phyloP scores from a whole-genome alignment of 495 filamentous ascomycete genomes.

The Penicillium alfredii region DNA sequence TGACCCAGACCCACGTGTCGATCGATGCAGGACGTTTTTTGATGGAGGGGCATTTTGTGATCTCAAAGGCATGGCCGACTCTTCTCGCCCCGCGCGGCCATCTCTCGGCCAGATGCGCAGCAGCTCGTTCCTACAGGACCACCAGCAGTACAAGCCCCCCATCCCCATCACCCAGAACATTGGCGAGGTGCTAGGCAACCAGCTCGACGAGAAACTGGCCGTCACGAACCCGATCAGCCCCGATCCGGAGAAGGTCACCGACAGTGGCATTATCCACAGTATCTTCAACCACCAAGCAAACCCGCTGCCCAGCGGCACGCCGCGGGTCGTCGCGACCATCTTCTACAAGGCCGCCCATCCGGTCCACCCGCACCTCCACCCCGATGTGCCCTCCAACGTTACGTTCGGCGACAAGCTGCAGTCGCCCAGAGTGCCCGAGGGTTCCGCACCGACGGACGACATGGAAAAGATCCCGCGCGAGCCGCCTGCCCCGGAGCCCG shows the following conservation, averaged over 20 bases:
- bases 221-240: slow-evolving; percentile 40
- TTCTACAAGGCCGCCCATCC: slow-evolving; percentile 43
- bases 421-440: slow-evolving; percentile 35
- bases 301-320: slow-evolving; percentile 31
- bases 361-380: slow-evolving; percentile 39
- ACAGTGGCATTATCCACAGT: slow-evolving; percentile 41
- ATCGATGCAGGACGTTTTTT: slow-evolving; percentile 11
- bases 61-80: slow-evolving; percentile 33
- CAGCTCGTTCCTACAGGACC: slow-evolving; percentile 64
- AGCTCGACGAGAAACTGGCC: slow-evolving; percentile 19
- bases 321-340: slow-evolving; percentile 42
- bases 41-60: slow-evolving; percentile 2
- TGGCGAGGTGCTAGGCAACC: slow-evolving; percentile 35
- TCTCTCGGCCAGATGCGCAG: slow-evolving; percentile 51
- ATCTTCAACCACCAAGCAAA: slow-evolving; percentile 38
- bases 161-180: slow-evolving; percentile 35
- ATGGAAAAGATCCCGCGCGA: slow-evolving; percentile 67
- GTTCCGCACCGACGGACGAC: slow-evolving; percentile 58
- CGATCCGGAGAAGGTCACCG: slow-evolving; percentile 38
- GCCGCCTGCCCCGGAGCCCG: slow-evolving; percentile 56
- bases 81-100: slow-evolving; percentile 33
- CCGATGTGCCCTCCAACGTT: slow-evolving; percentile 27
- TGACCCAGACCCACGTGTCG: slow-evolving; percentile 12
- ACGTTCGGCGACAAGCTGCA: slow-evolving; percentile 30
- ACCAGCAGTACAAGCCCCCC: slow-evolving; percentile 68